Base-by-base conservation (phyloP, 148 eudicot genomes). In the Cornus suecica region DNA sequence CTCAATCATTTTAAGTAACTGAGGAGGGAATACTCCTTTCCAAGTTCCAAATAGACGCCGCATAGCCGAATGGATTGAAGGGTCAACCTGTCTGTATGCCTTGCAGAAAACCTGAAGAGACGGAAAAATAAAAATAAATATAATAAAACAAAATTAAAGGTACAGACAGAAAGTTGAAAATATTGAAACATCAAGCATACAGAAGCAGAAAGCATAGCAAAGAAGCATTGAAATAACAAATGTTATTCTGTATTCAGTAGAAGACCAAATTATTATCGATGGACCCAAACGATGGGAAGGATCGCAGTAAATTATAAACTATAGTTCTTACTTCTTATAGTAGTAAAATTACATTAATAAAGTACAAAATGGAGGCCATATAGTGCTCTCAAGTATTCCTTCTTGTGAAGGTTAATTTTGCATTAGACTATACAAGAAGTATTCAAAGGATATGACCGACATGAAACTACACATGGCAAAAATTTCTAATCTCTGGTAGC, bases 41-140 rank as follows among this genome's bases (percentile, higher is more conserved):
- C 99, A 96, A 4, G 99, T 96, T 79, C 94, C 93, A 86, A 96
- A 96, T 68, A 96, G 93, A 88, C 90, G 98, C 69, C 90, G 88
- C 99, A 96, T 93, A 68, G 88, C 83, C 54, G 85, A 58, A 84
- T 91, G 94, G 69, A 82, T 76, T 72, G 99, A 79, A 78, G 94
- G 82, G 76, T 90, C 97, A 63, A 90, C 99, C 82, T 86, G 99
- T 74, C 84, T 87, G 79, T 96, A 96, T 14, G 93, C 97, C 87
- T 91, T 93, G 86, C 98, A 93, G 85, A 96, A 96, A 41, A 96
- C 99, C 99, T 96, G 5, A 78, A 51, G 70, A 76, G 56, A 34
- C 42, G n/a, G n/a, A n/a, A n/a, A n/a, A n/a, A n/a, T n/a, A n/a
- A n/a, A n/a, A n/a, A n/a, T n/a, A n/a, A n/a, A n/a, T n/a, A n/a